Conservation (phyloP, 2,329 filamentous ascomycete genomes). For the Microdochium paspali region DNA sequence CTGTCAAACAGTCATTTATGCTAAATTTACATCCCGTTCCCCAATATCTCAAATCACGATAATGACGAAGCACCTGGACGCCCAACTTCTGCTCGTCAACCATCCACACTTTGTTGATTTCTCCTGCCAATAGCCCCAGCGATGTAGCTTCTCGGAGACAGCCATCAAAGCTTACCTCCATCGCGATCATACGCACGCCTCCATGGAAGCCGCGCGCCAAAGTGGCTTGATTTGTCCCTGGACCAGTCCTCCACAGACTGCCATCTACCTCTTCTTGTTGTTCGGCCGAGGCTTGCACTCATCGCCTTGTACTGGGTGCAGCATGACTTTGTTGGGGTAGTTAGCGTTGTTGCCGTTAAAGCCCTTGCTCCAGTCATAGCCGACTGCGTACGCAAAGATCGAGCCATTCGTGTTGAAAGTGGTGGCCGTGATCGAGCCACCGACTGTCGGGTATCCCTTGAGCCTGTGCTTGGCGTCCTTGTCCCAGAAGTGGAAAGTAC, state of each 20-base stretch:
- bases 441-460: slow-evolving; percentile 78
- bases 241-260: not conserved
- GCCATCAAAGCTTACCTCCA: too few species aligned
- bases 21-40: not conserved
- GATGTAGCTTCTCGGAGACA: too few species aligned
- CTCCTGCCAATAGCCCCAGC: too few species aligned
- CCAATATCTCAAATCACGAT: not conserved
- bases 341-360: slow-evolving; percentile 73
- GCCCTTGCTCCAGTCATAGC: slow-evolving; percentile 98
- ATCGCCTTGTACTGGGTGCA: slow-evolving; percentile 61
- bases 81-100: not conserved
- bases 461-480: slow-evolving; percentile 82
- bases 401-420: slow-evolving; percentile 82
- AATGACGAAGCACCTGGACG: not conserved
- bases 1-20: not conserved
- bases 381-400: slow-evolving; percentile 82
- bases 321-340: slow-evolving; percentile 72
- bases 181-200: not conserved
- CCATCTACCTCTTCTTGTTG: slow-evolving; percentile 47
- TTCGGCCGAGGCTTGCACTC: slow-evolving; percentile 54
- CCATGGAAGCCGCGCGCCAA: too few species aligned
- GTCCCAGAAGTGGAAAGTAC: slow-evolving; percentile 96
- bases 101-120: too few species aligned
- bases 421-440: slow-evolving; percentile 80
- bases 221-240: too few species aligned